phyloP scores from a whole-genome alignment of 2,329 filamentous ascomycete genomes.

The Coleophoma cylindrospora region DNA sequence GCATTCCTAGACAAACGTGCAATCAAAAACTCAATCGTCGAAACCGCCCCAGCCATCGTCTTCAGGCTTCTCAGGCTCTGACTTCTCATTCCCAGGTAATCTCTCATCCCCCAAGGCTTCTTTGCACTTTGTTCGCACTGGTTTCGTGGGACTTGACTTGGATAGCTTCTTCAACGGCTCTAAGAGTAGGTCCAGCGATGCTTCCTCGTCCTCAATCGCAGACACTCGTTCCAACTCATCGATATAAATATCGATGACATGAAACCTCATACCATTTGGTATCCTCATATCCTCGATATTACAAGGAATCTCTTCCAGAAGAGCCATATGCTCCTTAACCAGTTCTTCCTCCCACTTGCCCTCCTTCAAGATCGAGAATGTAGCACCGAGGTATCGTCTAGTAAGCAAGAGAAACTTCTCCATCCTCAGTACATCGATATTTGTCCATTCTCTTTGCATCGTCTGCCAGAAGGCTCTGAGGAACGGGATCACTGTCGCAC shows the following conservation, averaged over 20 bases:
- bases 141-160: constrained; percentile 58
- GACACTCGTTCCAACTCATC: constrained; percentile 79
- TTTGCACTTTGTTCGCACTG: constrained; percentile 62
- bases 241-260: constrained; percentile 85
- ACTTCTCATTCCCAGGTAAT: constrained; percentile 55
- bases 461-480: constrained; percentile 68
- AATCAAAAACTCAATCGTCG: constrained; percentile 15
- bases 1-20: too few species aligned
- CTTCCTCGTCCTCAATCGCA: constrained; percentile 35
- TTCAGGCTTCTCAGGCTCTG: constrained; percentile 29
- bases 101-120: constrained; percentile 72
- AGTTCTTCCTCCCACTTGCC: constrained; percentile 29
- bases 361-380: constrained; percentile 44
- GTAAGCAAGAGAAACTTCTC: constrained; percentile 92
- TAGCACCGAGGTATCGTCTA: constrained; percentile 70
- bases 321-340: constrained; percentile 36
- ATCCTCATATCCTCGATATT: constrained; percentile 44
- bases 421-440: constrained; percentile 71
- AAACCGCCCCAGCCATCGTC: constrained; percentile 31
- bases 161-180: constrained; percentile 37
- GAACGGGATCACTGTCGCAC: constrained; percentile 35
- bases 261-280: constrained; percentile 79
- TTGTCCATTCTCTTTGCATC: constrained; percentile 63
- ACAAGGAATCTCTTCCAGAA: constrained; percentile 39
- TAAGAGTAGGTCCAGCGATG: constrained; percentile 31